Base-by-base conservation (phyloP, 2,329 filamentous ascomycete species). In the Aspergillus piperis region DNA sequence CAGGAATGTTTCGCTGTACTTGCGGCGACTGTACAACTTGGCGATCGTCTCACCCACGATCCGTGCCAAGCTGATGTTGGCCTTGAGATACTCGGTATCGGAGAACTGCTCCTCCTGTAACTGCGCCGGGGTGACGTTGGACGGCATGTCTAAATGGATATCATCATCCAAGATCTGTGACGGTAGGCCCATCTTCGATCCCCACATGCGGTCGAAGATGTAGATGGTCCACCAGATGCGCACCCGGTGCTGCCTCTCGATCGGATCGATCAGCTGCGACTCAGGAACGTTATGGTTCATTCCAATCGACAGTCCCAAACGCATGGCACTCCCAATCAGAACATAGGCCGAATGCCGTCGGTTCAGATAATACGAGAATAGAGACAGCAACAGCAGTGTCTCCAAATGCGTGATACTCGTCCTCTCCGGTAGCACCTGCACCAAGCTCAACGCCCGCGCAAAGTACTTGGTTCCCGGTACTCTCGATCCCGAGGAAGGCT, bases 111-210 rank as follows among this genome's bases (percentile, higher is more conserved):
- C 72, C 19, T 71, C 68, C 23, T 77, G 73, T 36, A 70, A 62
- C 53, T 67, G 68, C 15, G 63, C 62, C 2, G 75, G 72, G 11
- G 63, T 66, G 5, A 74, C 67, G 2, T 67, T 68, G 15, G 73
- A 75, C 3, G 76, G 76, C 64, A 77, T 70, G 55, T 77, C 73
- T 27, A 75, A 67, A 38, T 77, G 75, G 44, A 78, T 82, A 17
- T 82, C 81, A 38, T 80, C 75, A 54, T 84, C 81, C 11, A 77
- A 75, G 5, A 84, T 78, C 41, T 80, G 79, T 6, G 80, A 75
- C 0, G 82, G 80, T 23, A 82, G 76, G 0, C 81, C 80, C 54
- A 83, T 74, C 50, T 82, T 80, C 0, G 80, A 79, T 3, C 79
- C 79, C 75, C 78, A 82, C 72, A 83, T 78, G 2, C 81, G 75